Base-by-base conservation (phyloP, 164 flowering plant species). In the Aristolochia fimbriata region DNA sequence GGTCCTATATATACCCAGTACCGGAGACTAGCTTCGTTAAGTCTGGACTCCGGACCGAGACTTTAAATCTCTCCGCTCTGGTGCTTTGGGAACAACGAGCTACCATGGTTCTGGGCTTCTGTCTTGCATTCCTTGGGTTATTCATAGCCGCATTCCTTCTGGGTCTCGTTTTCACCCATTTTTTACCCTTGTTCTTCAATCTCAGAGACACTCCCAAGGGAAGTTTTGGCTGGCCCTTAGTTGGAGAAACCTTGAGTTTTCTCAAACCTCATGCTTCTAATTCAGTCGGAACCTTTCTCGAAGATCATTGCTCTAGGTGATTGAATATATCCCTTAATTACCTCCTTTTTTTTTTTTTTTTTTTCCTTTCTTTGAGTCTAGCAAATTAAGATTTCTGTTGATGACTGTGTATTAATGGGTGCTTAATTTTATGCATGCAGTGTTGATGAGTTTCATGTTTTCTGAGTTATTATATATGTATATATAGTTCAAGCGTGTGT, bases 221-320 rank as follows among this genome's bases (percentile, higher is more conserved):
- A 0, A 78, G 64, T 76, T 74, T 82, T 83, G 92, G 95, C 17
- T 85, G 80, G 85, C 95, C 94, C 31, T 62, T 85, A 2, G 2
- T 74, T 1, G 97, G 97, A 13, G 88, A 90, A 60, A 90, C 95
- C 24, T 68, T 81, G 37, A 62, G 66, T 56, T 83, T 74, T 64
- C 81, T 87, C 66, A 78, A 74, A 59, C 92, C 97, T 20, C 97
- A 90, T 63, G 52, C 61, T 24, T 87, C 97, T 25, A 73, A 71
- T 68, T 70, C 90, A n/a, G 17, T 72, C 4, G 92, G 92, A 24
- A 46, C 9, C 56, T 90, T 81, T 78, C 70, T 90, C 46, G 69
- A 80, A 67, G 61, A 80, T 19, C 94, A 68, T 68, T 78, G 80
- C 76, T 68, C 82, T 47, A 83, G 87, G 92, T 85, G 63, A 66